Base-by-base conservation (phyloP, 768 basidiomycete genomes). In the Tylopilus sp. region DNA sequence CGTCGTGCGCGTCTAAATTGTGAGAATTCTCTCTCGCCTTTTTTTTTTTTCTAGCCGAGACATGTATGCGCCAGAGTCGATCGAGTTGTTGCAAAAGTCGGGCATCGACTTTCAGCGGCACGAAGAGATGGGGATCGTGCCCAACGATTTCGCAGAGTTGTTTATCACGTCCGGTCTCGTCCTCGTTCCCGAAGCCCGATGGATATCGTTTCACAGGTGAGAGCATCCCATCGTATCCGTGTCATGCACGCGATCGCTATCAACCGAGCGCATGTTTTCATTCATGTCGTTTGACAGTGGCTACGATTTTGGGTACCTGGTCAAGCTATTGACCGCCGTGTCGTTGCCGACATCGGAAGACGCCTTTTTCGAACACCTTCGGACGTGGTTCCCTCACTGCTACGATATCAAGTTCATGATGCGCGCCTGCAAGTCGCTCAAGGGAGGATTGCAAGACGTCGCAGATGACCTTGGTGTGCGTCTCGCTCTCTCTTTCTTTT, bases 371-470 rank as follows among this genome's bases (percentile, higher is more conserved):
- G 82, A 89, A 41, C 80, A 87, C 41, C 77, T 98, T 26, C 79
- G 74, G 52, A 85, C 82, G 57, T 98, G 97, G 95, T 98, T 99
- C 71, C 95, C 95, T 0, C 85, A 83, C 40, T 86, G 97, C 40
- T 98, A 97, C 69, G 97, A 99, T 70, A 93, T 98, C 78, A 99
- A 98, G 71, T 93, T 87, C 70, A 81, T 99, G 70, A 93, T 95
- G 84, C 85, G 91, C 60, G 82, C 80, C 55, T 87, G 83, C 52
- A 94, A 94, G 69, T 79, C 76, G 35, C 78, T 87, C 48, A 78
- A 89, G 57, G 91, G 94, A 64, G 95, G 95, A 8, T 71, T 99
- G 47, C 95, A 98, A 68, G 92, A 98, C 56, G 88, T 98, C 25
- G 95, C 95, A 38, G 94, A 98, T 61, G 92, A 95, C 62, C 84